Conservation (phyloP, 2,329 filamentous ascomycete species). For the Claviceps pusilla region DNA sequence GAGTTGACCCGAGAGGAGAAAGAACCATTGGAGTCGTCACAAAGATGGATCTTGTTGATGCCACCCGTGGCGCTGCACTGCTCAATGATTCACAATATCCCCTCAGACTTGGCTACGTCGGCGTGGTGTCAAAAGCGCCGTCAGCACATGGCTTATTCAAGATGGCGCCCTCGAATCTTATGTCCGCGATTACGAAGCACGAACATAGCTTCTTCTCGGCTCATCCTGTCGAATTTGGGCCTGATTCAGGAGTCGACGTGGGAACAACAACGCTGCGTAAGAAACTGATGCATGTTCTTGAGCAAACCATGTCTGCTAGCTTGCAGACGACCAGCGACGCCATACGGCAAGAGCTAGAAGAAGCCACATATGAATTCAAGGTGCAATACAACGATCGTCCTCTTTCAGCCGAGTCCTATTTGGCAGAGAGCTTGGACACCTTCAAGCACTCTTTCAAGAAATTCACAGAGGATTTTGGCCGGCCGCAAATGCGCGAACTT, state of each 20-base stretch:
- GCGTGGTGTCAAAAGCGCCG: slow-evolving; percentile 78
- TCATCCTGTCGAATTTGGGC: slow-evolving; percentile 67
- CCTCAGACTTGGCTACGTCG: slow-evolving; percentile 86
- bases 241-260: slow-evolving; percentile 55
- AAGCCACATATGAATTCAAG: slow-evolving; percentile 97
- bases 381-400: slow-evolving; percentile 97
- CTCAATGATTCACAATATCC: slow-evolving; percentile 86
- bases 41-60: slow-evolving; percentile 95
- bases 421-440: slow-evolving; percentile 83
- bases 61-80: slow-evolving; percentile 60
- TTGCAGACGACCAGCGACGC: slow-evolving; percentile 80
- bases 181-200: slow-evolving; percentile 69
- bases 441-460: slow-evolving; percentile 98
- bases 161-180: slow-evolving; percentile 64
- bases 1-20: slow-evolving; percentile 87
- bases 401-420: slow-evolving; percentile 86
- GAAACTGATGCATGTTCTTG: slow-evolving; percentile 92
- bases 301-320: slow-evolving; percentile 92
- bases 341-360: slow-evolving; percentile 87
- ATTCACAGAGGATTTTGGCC: slow-evolving; percentile 78
- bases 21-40: slow-evolving; percentile 97
- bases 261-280: slow-evolving; percentile 80
- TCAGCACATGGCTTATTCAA: slow-evolving; percentile 60
- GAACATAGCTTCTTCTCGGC: slow-evolving; percentile 76
- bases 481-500: slow-evolving; percentile 75